Percentiles rank a stretch among this genome's conserved stretches.
phyloP scores from a whole-genome alignment of 768 basidiomycete species.

The Russula abietina region DNA sequence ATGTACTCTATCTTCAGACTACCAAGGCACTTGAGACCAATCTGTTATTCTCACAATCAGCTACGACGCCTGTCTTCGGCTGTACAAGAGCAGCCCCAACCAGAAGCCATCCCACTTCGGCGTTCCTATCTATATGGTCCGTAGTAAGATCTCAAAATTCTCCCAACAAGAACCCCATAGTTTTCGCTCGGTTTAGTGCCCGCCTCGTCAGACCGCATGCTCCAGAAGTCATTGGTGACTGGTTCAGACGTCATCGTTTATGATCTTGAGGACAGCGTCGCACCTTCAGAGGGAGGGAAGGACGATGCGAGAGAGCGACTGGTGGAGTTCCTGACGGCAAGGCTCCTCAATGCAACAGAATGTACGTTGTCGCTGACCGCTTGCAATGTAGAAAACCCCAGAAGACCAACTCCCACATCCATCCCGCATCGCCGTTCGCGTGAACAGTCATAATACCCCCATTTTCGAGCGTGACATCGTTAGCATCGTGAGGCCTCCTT shows the following conservation, averaged over 20 bases:
- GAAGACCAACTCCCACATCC: slow-evolving; percentile 37
- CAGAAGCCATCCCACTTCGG: not conserved
- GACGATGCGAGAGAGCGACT: slow-evolving; percentile 51
- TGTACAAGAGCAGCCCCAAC: not conserved
- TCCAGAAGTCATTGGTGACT: slow-evolving; percentile 63
- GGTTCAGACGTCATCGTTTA: slow-evolving; percentile 75
- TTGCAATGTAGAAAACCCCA: slow-evolving; percentile 4
- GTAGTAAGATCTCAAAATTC: slow-evolving; percentile 4
- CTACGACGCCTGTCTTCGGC: not conserved
- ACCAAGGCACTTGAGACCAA: not conserved
- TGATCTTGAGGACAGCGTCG: slow-evolving; percentile 84
- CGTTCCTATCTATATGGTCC: slow-evolving; percentile 50
- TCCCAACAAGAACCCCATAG: not conserved
- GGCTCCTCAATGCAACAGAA: slow-evolving; percentile 18
- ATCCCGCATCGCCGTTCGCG: slow-evolving; percentile 58
- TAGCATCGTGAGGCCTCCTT: slow-evolving; percentile 43
- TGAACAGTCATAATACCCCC: slow-evolving; percentile 61
- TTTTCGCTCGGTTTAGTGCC: slow-evolving; percentile 48
- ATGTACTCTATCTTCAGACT: slow-evolving; percentile 11
- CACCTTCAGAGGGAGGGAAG: slow-evolving; percentile 55
- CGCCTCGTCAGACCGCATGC: slow-evolving; percentile 71
- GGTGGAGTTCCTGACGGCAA: slow-evolving; percentile 49
- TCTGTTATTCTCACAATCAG: not conserved
- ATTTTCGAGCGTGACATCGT: slow-evolving; percentile 61
- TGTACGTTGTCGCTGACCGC: not conserved